Evolutionary conservation across 345 rosid genomes (phyloP), one percentile per base, ranked within the genome.

Genomic region (Trapa bicornis): DNA sequence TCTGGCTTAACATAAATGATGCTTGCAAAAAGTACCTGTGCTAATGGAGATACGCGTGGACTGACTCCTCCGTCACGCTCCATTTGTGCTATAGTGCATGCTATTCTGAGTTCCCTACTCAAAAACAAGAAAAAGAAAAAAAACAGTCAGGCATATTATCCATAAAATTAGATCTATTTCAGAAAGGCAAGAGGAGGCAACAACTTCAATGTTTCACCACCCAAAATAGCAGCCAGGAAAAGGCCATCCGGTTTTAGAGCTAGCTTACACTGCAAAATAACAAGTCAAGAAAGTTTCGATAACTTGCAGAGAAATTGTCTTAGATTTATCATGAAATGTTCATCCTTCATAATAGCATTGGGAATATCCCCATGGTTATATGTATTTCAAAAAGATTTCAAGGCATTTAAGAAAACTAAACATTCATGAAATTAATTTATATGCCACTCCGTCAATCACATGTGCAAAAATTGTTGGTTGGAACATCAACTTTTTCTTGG

Each of bases 21-120:
- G 47, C 64, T 38, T 4, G 47, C 47, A 50, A 69, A 39, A 69
- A 84, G 65, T 76, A 85, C 99, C 82, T 94, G 99, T 56, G 99
- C 99, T 77, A 94, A 76, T 74, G 99, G 99, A 47, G 97, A 94
- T 65, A 94, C 15, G 37, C 96, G 82, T 67, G 97, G 96, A 84
- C 97, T 91, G 76, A 94, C 85, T 61, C 99, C 99, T 61, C 99
- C 99, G 84, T 94, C 99, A 16, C 99, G 97, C 80, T 94, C 99
- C 91, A 91, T 87, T 79, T 94, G 99, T 48, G 99, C 96, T 71
- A 91, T 75, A 15, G 99, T 94, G 83, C 99, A 94, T 33, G 99
- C 97, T 85, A 89, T 86, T 77, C 99, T 85, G 68, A 94, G 74
- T 76, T 91, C 97, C 81, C 97, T 91, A 39, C n/a, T 54, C 14